Evolutionary conservation across 352 stramenopile species (phyloP).

Genomic region (Phytophthora meadii): DNA sequence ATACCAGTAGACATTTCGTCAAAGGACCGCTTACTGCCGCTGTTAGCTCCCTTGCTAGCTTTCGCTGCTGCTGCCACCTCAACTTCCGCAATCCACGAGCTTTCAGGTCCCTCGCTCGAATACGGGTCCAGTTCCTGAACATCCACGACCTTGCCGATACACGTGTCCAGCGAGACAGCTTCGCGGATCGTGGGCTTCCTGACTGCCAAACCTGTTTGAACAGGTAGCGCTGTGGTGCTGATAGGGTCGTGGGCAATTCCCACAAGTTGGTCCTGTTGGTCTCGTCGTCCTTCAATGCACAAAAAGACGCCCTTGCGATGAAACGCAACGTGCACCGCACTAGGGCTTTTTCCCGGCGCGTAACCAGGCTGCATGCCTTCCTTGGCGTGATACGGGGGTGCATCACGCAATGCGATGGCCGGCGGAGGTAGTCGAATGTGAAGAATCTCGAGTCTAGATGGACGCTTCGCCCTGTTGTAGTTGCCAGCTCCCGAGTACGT

Average conservation of each 20-base stretch:
- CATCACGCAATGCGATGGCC: conserved; percentile 69
- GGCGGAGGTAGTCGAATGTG: conserved; percentile 85
- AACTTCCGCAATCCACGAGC: conserved; percentile 22
- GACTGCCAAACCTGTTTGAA: conserved; percentile 47
- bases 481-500: conserved; percentile 45
- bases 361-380: conserved; percentile 88
- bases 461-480: conserved; percentile 58
- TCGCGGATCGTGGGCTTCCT: conserved; percentile 80
- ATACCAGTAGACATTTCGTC: conserved; percentile 74
- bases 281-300: conserved; percentile 75
- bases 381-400: conserved; percentile 85
- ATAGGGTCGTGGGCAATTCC: conserved; percentile 80
- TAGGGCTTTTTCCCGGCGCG: conserved; percentile 80
- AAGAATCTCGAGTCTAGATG: conserved; percentile 74
- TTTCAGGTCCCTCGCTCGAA: conserved; percentile 39
- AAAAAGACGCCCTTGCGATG: conserved; percentile 85
- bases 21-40: conserved; percentile 71
- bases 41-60: conserved; percentile 22
- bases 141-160: conserved; percentile 86
- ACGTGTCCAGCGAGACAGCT: conserved; percentile 76
- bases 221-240: conserved; percentile 63
- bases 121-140: conserved; percentile 70
- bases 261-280: conserved; percentile 83
- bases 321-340: conserved; percentile 79
- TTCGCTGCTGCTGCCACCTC: conserved; percentile 8